These are phyloP conservation scores for Aegilops speltoides DNA, from an alignment of 176 grass and related monocot genomes.

Conservation along the genomic window DNA sequence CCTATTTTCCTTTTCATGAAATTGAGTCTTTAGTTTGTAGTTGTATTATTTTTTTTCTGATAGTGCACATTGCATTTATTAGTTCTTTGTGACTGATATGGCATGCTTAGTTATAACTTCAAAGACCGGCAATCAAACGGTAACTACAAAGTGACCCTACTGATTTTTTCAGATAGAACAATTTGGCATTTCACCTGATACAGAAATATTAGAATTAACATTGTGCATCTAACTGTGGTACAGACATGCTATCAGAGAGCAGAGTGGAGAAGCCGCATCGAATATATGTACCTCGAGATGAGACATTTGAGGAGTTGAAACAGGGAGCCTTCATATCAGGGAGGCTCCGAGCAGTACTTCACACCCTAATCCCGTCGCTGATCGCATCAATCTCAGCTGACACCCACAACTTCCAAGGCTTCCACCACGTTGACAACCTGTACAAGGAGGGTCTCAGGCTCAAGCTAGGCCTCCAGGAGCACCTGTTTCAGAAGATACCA, in stretches of 20 bases:
- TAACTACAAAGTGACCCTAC: not conserved
- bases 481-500: slow-evolving; percentile 90
- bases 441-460: slow-evolving; percentile 98
- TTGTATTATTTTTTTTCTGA: not conserved
- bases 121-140: not conserved
- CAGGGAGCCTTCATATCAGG: slow-evolving; percentile 87
- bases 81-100: not conserved
- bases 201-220: not conserved
- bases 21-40: not conserved
- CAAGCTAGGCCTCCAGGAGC: slow-evolving; percentile 93
- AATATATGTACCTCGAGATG: slow-evolving; percentile 92
- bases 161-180: not conserved
- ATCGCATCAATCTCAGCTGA: slow-evolving; percentile 91
- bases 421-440: slow-evolving; percentile 97
- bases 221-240: slow-evolving; percentile 6
- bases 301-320: slow-evolving; percentile 93
- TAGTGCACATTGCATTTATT: not conserved
- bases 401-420: slow-evolving; percentile 85
- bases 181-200: not conserved
- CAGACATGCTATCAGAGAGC: slow-evolving; percentile 83
- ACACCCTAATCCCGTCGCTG: slow-evolving; percentile 83
- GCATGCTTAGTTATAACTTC: not conserved
- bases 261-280: slow-evolving; percentile 91
- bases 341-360: slow-evolving; percentile 86
- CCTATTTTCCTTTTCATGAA: not conserved